Conservation (phyloP, 2,329 filamentous ascomycete genomes). For the Paraphoma chrysanthemicola region DNA sequence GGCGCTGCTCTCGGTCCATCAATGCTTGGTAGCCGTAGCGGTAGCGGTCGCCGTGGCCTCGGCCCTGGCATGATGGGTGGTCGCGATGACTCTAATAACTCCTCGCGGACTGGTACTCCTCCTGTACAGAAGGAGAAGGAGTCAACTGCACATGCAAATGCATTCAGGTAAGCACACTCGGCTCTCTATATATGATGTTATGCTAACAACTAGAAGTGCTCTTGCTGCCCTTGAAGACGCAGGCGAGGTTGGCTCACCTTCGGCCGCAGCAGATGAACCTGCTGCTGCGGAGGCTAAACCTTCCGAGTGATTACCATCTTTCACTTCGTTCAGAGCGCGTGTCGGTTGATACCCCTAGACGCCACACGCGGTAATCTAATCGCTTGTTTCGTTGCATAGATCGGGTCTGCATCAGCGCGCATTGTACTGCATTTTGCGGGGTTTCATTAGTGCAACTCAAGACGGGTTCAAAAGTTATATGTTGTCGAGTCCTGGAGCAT, state of each 20-base stretch:
- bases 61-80: constrained; percentile 74
- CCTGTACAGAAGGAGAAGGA: constrained; percentile 70
- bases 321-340: constrained; percentile 40
- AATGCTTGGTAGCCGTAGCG: constrained; percentile 86
- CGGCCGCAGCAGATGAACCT: constrained; percentile 61
- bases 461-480: constrained; percentile 35
- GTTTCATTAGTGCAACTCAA: constrained; percentile 31
- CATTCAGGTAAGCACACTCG: constrained; percentile 78
- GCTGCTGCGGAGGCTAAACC: constrained; percentile 36
- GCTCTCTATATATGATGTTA: neutral
- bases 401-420: constrained; percentile 47
- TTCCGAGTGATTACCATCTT: constrained; percentile 47
- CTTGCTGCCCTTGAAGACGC: constrained; percentile 64
- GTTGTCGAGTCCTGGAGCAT: constrained; percentile 25
- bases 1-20: constrained; percentile 74
- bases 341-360: constrained; percentile 45
- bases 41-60: constrained; percentile 80
- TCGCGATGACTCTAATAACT: constrained; percentile 83
- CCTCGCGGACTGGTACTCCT: constrained; percentile 88
- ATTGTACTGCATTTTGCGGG: constrained; percentile 49
- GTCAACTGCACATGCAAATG: constrained; percentile 76
- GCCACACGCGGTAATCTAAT: constrained; percentile 48
- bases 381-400: constrained; percentile 50
- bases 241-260: constrained; percentile 68
- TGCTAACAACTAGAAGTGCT: constrained; percentile 52